Evolutionary conservation across 495 filamentous ascomycete genomes (phyloP).

Genomic region (Talaromyces ruber): DNA sequence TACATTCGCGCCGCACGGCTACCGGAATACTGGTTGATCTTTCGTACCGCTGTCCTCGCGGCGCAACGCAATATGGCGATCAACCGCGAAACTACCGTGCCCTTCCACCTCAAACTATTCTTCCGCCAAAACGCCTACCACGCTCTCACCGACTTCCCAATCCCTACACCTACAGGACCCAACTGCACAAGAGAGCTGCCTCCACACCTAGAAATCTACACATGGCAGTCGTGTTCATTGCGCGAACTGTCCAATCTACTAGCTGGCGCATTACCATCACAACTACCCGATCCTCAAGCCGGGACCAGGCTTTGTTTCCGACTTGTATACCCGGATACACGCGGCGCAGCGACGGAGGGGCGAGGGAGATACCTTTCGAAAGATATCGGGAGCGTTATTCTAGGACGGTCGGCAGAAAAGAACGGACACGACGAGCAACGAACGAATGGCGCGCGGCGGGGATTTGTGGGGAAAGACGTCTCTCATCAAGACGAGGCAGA

Average conservation of each 20-base stretch:
- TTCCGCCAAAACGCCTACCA: conserved; percentile 68
- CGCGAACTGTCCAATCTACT: conserved; percentile 74
- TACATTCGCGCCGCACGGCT: conserved; percentile 12
- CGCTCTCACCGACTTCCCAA: conserved; percentile 34
- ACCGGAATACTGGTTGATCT: neutral
- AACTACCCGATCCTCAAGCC: conserved; percentile 66
- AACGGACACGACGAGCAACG: conserved; percentile 32
- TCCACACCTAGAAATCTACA: conserved; percentile 73
- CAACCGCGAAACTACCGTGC: conserved; percentile 68
- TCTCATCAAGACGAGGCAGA: conserved; percentile 40
- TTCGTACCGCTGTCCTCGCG: neutral
- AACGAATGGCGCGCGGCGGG: conserved; percentile 9
- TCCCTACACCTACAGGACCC: conserved; percentile 14
- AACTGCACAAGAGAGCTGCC: conserved; percentile 45
- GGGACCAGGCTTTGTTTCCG: conserved; percentile 82
- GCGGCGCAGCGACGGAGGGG: conserved; percentile 38
- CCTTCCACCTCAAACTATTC: conserved; percentile 88
- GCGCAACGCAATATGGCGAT: conserved; percentile 15
- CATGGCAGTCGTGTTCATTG: conserved; percentile 78
- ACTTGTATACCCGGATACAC: conserved; percentile 76
- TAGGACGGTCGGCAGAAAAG: conserved; percentile 45
- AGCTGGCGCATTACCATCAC: conserved; percentile 50
- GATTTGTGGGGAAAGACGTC: conserved; percentile 26
- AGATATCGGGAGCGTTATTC: conserved; percentile 74
- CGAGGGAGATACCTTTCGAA: conserved; percentile 59